Evolutionary conservation across 148 eudicot genomes (phyloP).

Genomic region (Spergularia bocconei): DNA sequence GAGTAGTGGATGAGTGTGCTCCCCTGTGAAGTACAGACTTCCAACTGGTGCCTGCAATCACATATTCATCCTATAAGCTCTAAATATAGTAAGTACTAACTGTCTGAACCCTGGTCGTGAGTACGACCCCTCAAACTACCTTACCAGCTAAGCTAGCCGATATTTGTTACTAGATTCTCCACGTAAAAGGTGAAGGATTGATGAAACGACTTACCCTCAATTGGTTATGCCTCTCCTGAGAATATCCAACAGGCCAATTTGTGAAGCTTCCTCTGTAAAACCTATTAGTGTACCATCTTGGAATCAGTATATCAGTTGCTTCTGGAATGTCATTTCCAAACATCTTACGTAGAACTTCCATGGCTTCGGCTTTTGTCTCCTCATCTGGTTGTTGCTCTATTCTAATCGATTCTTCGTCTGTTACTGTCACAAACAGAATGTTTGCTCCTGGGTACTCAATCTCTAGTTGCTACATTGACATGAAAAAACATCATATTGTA

Average conservation of each 20-base stretch:
- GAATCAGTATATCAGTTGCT: slow-evolving; percentile 22
- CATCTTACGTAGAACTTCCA: slow-evolving; percentile 33
- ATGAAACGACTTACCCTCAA: slow-evolving; percentile 33
- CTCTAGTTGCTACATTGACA: slow-evolving; percentile 29
- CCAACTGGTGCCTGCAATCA: slow-evolving; percentile 29
- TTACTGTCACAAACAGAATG: slow-evolving; percentile 25
- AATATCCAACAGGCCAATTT: slow-evolving; percentile 34
- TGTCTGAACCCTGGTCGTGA: too few species aligned
- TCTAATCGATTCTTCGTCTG: slow-evolving; percentile 27
- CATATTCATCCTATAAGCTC: too few species aligned
- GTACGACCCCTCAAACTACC: too few species aligned
- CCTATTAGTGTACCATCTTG: slow-evolving; percentile 32
- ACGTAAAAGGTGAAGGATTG: too few species aligned
- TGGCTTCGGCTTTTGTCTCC: slow-evolving; percentile 29
- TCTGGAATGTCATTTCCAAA: slow-evolving; percentile 35
- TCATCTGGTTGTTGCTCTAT: slow-evolving; percentile 31
- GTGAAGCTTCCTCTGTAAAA: slow-evolving; percentile 30
- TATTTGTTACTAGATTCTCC: too few species aligned
- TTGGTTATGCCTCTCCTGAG: slow-evolving; percentile 20
- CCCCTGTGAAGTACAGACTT: slow-evolving; percentile 31
- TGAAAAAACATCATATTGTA: not conserved
- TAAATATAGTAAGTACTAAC: too few species aligned
- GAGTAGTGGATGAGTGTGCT: slow-evolving; percentile 29
- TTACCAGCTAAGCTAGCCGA: too few species aligned
- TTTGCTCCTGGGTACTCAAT: slow-evolving; percentile 32